Evolutionary conservation across 768 basidiomycete species (phyloP), one percentile per base, ranked within the genome.

Genomic region (Lactarius trivialis): DNA sequence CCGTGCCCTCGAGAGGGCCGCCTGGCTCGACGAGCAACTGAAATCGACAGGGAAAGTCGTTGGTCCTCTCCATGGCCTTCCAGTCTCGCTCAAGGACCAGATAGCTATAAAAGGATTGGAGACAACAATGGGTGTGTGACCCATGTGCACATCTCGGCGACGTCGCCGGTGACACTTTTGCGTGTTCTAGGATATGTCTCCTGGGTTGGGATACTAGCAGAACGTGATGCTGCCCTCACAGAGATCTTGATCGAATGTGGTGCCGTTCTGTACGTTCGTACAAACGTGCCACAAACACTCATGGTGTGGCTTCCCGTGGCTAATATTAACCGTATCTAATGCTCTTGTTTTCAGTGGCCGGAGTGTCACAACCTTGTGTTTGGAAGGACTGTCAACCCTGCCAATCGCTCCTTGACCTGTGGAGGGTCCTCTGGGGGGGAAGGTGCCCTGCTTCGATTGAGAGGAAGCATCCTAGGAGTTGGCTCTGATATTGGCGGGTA

Each of bases 401-500:
- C 79, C 70, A 91, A 93, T 70, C 81, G 86, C 11, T 77, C 78
- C 19, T 76, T 91, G 51, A 91, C 88, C 6, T 74, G 77, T 5
- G 91, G 92, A 12, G 93, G 93, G 1, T 93, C 90, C 0, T 89
- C 87, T 3, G 93, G 93, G 7, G 93, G 92, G 36, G 93, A 94
- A 75, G 88, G 88, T 45, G 89, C 91, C 1, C 78, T 94, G 7
- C 68, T 93, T 48, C 85, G 84, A 69, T 67, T 78, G 71, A 76
- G 70, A 58, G 81, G 82, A 36, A 75, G 75, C 36, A 74, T 76
- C 2, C 48, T 82, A 63, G 88, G 91, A 32, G 81, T 91, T 12
- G 91, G 91, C 48, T 87, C 91, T 28, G 91, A 93, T 70, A 82
- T 92, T 61, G 88, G 86, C 68, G 88, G 89, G 88, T 88, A 69